Percentiles rank a stretch among this genome's conserved stretches.
Conservation (phyloP, 371 early-diverging fungal species). For the Mucor velutinosus region DNA sequence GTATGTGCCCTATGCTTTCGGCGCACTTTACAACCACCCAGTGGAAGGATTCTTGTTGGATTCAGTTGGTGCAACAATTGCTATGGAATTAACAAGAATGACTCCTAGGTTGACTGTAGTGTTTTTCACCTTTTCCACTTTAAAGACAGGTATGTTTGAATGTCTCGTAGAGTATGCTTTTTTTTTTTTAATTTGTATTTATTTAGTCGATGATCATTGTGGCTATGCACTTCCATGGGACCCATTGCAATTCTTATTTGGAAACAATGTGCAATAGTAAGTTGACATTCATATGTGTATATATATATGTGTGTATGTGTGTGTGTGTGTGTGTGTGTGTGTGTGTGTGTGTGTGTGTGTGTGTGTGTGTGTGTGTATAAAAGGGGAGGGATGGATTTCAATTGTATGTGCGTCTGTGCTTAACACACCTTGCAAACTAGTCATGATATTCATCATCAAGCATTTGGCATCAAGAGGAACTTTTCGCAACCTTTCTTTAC, state of each 20-base stretch:
- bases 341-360: not conserved
- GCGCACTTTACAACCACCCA: conserved; percentile 83
- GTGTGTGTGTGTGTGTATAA: not conserved
- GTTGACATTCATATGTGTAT: conserved; percentile 12
- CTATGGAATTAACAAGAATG: conserved; percentile 70
- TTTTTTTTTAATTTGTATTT: not conserved
- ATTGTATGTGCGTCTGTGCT: not conserved
- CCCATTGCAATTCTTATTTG: conserved; percentile 65
- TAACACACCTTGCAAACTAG: conserved; percentile 28
- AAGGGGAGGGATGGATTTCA: not conserved
- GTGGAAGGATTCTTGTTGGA: conserved; percentile 80
- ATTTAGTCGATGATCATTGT: conserved; percentile 75
- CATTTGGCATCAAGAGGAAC: conserved; percentile 68
- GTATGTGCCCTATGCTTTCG: conserved; percentile 78
- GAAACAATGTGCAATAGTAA: conserved; percentile 76
- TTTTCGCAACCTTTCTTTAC: conserved; percentile 77
- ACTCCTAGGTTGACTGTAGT: conserved; percentile 65
- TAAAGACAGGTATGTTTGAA: conserved; percentile 64
- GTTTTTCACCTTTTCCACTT: conserved; percentile 74
- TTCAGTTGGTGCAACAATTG: conserved; percentile 68
- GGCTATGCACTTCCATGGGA: conserved; percentile 84
- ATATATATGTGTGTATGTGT: not conserved
- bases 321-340: not conserved
- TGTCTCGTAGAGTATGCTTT: not conserved
- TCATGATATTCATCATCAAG: conserved; percentile 72